Evolutionary conservation across 305 asterid species (phyloP).

Genomic region (Ilex paraguariensis): DNA sequence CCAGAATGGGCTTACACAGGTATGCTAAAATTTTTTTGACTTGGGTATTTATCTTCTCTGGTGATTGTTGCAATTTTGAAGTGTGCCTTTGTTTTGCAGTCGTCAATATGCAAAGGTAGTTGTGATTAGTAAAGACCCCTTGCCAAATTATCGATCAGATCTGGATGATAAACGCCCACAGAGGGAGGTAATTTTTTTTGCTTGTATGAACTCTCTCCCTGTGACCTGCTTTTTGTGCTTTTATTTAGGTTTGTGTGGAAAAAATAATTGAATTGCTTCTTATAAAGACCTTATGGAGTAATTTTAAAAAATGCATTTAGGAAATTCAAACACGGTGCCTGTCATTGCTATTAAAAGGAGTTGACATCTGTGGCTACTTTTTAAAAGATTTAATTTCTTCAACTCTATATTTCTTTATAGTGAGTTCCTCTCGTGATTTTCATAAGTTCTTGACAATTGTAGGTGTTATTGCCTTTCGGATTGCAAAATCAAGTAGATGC

Average conservation of each 20-base stretch:
- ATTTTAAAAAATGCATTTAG: background rate
- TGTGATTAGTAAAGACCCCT: constrained; percentile 73
- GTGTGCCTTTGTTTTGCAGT: constrained; percentile 43
- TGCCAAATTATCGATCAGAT: constrained; percentile 94
- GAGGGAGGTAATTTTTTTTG: constrained; percentile 59
- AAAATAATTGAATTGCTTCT: constrained; percentile 5
- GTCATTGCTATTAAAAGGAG: too few species aligned
- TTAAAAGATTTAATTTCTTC: constrained; percentile 4
- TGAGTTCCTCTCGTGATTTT: background rate
- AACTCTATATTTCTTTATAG: constrained; percentile 11
- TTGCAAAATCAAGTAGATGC: constrained; percentile 56
- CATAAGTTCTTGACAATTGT: constrained; percentile 15
- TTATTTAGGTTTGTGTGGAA: background rate
- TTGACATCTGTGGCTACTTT: constrained; percentile 7
- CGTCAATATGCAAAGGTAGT: constrained; percentile 66
- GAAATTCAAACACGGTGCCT: too few species aligned
- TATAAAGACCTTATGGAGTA: background rate
- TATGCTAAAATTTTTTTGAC: constrained; percentile 20
- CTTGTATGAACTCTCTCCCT: constrained; percentile 11
- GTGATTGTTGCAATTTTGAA: constrained; percentile 12
- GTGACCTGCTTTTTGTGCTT: constrained; percentile 3
- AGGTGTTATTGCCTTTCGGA: constrained; percentile 70
- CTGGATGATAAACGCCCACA: constrained; percentile 90
- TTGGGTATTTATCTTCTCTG: constrained; percentile 5
- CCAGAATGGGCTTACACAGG: constrained; percentile 84